Base-by-base conservation (phyloP, 2,329 filamentous ascomycete species). In the Alternaria arbusti region DNA sequence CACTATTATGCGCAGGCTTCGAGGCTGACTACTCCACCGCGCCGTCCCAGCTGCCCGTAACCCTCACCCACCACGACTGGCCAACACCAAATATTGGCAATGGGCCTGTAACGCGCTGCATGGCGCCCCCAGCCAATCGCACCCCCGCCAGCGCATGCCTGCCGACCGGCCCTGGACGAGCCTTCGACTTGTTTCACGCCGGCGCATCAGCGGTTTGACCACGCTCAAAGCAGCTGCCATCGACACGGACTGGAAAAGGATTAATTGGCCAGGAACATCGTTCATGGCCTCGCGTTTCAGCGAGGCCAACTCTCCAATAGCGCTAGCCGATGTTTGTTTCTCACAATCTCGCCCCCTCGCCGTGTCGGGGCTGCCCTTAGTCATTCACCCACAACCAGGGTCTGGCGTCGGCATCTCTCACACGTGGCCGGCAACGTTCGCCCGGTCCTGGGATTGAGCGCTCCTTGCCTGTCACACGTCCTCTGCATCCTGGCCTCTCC, bases 181-280 rank as follows among this genome's bases (percentile, higher is more conserved):
- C 59, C 62, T 65, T 56, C 65, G 63, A 69, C 56, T 63, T 73
- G 74, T 75, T 76, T 77, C 76, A 78, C 67, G 61, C 67, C 57
- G 54, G 60, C 65, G 59, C 63, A 59, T 67, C 56, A 59, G 65
- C 61, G 49, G 75, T 78, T 75, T 76, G 75, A 76, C 61, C 68
- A 62, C 69, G 66, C 73, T 67, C 67, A 60, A 74, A 72, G 36
- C 55, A 63, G 66, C 63, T 47, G 54, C 59, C 58, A 65, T 57
- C 56, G 59, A 63, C 59, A 40, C 46, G 47, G 30, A 20, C n/a
- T 45, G 26, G 43, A 45, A 32, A 51, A 25, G 25, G 58, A 28
- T 57, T 62, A 60, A 70, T 70, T 64, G 61, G 60, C 57, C 62
- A 67, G 66, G 59, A 47, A 55, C 61, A 58, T 54, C 62, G 59